Evolutionary conservation across 768 basidiomycete species (phyloP), one percentile per base, ranked within the genome.

Genomic region (Mycena belliarum): DNA sequence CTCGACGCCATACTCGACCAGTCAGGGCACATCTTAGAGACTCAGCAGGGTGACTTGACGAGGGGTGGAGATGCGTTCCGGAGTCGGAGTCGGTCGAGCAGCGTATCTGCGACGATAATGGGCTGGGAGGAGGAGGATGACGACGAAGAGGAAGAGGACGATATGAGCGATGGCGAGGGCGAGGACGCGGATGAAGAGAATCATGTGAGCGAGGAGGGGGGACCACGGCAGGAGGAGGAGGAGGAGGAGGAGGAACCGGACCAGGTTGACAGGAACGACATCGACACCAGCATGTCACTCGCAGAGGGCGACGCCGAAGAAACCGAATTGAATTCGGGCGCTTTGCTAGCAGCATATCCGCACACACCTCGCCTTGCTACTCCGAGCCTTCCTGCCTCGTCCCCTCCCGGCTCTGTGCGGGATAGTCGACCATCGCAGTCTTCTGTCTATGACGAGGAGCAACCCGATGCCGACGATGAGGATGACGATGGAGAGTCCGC

Each of bases 1-100:
- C 79, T 98, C 21, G 91, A 95, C 69, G 91, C 89, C 5, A 92
- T 98, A 61, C 77, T 98, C 44, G 85, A 93, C 71, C 89, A 95
- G 66, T 95, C 93, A 33, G 91, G 91, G 0, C 86, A 89, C 46
- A 85, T 96, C 55, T 74, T 97, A 58, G 88, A 90, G 66, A 89
- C 91, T 2, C 95, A 96, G 66, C 86, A 89, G 44, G 78, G 81
- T 1, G 89, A 91, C 64, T 72, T 94, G 43, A 74, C 75, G 1
- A 78, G 80, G 48, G 79, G 77, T 47, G 51, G 72, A n/a, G 75
- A 8, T 7, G 44, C 48, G n/a, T 23, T 49, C 12, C 28, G 73
- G 28, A 66, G 73, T 18, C 75, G 78, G 24, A 91, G 87, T 63
- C 80, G 85, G 16, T 87, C 87, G 2, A 80, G 76, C 41, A 87